Evolutionary conservation across 495 filamentous ascomycete genomes (phyloP).

Genomic region (Oleoguttula mirabilis): DNA sequence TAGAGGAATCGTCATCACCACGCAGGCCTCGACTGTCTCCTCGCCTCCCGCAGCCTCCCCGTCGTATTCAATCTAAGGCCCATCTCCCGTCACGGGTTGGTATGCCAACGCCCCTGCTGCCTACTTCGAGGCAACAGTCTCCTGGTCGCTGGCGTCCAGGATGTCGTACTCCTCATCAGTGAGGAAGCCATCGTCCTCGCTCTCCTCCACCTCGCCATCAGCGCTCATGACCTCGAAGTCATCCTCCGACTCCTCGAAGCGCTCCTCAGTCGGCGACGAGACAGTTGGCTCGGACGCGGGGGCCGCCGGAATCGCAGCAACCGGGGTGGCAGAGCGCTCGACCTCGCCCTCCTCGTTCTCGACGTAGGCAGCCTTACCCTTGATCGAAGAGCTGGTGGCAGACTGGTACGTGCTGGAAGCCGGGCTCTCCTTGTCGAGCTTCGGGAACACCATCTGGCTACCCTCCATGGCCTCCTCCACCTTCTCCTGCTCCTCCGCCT

Average conservation of each 20-base stretch:
- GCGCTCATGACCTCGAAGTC: slow-evolving; percentile 50
- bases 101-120: too few species aligned
- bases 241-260: slow-evolving; percentile 44
- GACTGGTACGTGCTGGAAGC: slow-evolving; percentile 62
- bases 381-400: slow-evolving; percentile 26
- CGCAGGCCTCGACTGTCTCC: too few species aligned
- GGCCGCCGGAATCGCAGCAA: slow-evolving; percentile 2
- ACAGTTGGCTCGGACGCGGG: slow-evolving; percentile 1
- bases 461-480: slow-evolving; percentile 23
- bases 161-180: slow-evolving; percentile 98
- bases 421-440: slow-evolving; percentile 88
- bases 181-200: slow-evolving; percentile 61
- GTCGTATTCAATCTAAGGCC: too few species aligned
- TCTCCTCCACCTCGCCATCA: slow-evolving; percentile 42
- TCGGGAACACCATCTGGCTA: slow-evolving; percentile 92
- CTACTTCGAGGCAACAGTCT: slow-evolving; percentile 30
- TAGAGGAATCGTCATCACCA: too few species aligned
- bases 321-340: slow-evolving; percentile 13
- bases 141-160: slow-evolving; percentile 88
- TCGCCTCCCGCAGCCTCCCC: too few species aligned
- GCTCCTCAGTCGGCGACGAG: slow-evolving; percentile 18
- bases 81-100: too few species aligned
- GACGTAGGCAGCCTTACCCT: slow-evolving; percentile 26
- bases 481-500: slow-evolving; percentile 16
- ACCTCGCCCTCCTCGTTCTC: slow-evolving; percentile 27